phyloP scores from a whole-genome alignment of 2,329 filamentous ascomycete species.

The Rutstroemia sp. region DNA sequence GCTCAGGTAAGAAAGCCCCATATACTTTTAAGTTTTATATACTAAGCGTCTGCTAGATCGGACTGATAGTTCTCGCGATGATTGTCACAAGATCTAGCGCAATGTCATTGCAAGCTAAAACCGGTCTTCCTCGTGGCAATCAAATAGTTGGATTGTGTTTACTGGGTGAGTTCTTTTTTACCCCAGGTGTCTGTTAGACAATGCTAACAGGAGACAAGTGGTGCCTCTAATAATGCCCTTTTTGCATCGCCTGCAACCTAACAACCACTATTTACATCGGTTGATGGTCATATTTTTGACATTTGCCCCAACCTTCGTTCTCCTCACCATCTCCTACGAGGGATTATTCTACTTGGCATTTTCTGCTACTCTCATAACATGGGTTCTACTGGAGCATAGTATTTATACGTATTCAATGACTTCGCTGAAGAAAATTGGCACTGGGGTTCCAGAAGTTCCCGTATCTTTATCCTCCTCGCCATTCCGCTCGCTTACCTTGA shows the following conservation, averaged over 20 bases:
- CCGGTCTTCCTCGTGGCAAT: conserved; percentile 79
- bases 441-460: conserved; percentile 14
- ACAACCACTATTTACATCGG: conserved; percentile 83
- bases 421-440: conserved; percentile 15
- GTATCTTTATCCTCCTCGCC: conserved; percentile 22
- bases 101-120: conserved; percentile 75
- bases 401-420: conserved; percentile 42
- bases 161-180: conserved; percentile 46
- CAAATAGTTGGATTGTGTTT: conserved; percentile 81
- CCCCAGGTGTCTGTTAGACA: conserved; percentile 8
- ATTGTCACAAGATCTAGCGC: conserved; percentile 80
- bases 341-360: conserved; percentile 93
- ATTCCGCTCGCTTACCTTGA: conserved; percentile 61
- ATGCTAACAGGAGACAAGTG: conserved; percentile 37
- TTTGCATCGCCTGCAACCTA: conserved; percentile 71
- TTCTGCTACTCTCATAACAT: conserved; percentile 71
- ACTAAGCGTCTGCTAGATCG: conserved; percentile 44
- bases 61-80: conserved; percentile 73
- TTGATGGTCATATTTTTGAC: conserved; percentile 84
- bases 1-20: conserved; percentile 45
- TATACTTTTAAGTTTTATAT: background rate
- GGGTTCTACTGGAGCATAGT: conserved; percentile 86
- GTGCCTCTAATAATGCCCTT: conserved; percentile 72
- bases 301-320: conserved; percentile 88
- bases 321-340: conserved; percentile 95